Evolutionary conservation across 2,329 filamentous ascomycete genomes (phyloP), one percentile per base, ranked within the genome.

Genomic region (Zelopaecilomyces penicillatus): DNA sequence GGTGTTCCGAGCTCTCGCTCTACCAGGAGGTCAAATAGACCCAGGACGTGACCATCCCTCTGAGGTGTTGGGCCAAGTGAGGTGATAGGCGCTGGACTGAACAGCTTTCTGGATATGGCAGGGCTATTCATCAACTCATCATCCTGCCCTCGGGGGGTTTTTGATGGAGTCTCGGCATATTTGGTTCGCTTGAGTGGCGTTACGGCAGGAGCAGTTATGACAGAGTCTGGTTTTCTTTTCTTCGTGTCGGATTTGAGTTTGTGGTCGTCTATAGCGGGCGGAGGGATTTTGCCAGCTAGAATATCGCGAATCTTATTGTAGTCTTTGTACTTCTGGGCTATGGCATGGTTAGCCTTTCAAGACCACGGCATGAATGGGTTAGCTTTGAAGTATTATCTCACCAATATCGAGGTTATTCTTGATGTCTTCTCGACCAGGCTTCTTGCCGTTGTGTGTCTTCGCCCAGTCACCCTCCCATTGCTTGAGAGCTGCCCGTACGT

Each of bases 51-150:
- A 29, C 87, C 87, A 59, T 91, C 84, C 49, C 81, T 80, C 57
- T 91, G 87, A 3, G 87, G 87, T 9, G 87, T 93, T 2, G 87
- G 87, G 3, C 85, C 85, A 49, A 93, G 76, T 1, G 73, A 76
- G 5, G 76, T 80, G 3, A 78, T 76, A 8, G 73, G 69, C 0
- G 65, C 65, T 2, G 80, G 76, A 45, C 76, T 80, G 57, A 83
- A 83, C 5, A 83, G 67, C 46, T 73, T 78, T 30, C 78, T 70
- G 33, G 73, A 69, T 37, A 73, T 67, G 1, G 74, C 74, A 2
- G 81, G 80, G 2, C 80, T 81, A 37, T 68, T 67, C 55, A 71
- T 69, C 41, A 70, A 63, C 34, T 73, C 69, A 26, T 67, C 56
- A 37, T 37, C 41, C 12, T 39, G 63, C 35, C 66, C 61, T 12